Base-by-base conservation (phyloP, 495 filamentous ascomycete species). In the Aspergillus conjunctus region DNA sequence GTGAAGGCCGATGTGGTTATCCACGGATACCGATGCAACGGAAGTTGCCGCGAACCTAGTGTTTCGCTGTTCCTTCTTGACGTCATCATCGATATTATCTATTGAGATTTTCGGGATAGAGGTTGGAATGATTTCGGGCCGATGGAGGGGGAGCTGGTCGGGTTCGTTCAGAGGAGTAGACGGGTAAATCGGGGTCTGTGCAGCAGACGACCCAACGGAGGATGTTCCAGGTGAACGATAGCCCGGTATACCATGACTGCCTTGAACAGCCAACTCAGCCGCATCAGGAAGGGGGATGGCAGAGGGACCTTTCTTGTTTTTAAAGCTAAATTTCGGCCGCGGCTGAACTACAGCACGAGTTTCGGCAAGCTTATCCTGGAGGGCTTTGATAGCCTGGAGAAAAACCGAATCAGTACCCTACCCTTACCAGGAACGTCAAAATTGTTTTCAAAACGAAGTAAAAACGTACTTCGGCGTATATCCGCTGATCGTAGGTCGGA, bases 401-500 rank as follows among this genome's bases (percentile, higher is more conserved):
- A 60, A 62, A 21, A 17, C 15, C 10, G 6, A 48, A 48, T 20
- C 20, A 48, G 17, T 48, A 48, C 12, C 17, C 39, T 10, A 43
- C 26, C 26, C 26, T 26, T 26, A 5, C 26, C 1, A 43, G 39
- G 14, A 49, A 50, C 9, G 33, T 62, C 44, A 59, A 44, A 49
- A 56, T 43, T 26, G 46, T 34, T 33, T 11, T 18, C 15, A 37
- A 4, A 17, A 11, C 44, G 43, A 44, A 4, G 30, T 8, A 52
- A 33, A 21, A 43, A 58, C 71, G 30, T 77, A 90, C 88, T 65
- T 90, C 86, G 33, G 83, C 78, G 68, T 90, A 92, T 18, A 85
- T 85, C 60, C 89, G 79, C 68, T 91, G 90, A 58, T 93, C 90
- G 65, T 91, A 90, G 4, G 88, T 83, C 7, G 90, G 88, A 26